Evolutionary conservation across 352 stramenopile species (phyloP).

Genomic region (Blastocystis sp.): DNA sequence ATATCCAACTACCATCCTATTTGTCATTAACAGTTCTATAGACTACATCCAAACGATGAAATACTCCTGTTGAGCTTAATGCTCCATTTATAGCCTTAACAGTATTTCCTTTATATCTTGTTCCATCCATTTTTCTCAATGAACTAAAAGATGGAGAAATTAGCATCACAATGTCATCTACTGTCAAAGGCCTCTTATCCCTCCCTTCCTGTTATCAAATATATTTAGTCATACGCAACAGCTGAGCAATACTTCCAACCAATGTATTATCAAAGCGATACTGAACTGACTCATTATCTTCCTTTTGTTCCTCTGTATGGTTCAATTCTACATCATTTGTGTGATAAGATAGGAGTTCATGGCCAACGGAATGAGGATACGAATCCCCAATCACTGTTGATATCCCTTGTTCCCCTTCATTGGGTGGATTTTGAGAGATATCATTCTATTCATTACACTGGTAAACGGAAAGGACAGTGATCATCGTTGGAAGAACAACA

Average conservation of each 20-base stretch:
- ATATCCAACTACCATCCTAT: constrained; percentile 5
- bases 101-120: constrained; percentile 41
- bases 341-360: constrained; percentile 8
- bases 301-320: background rate
- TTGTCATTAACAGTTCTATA: background rate
- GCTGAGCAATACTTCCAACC: constrained; percentile 24
- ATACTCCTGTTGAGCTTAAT: constrained; percentile 40
- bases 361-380: background rate
- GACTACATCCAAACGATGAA: constrained; percentile 9
- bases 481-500: constrained; percentile 10
- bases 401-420: background rate
- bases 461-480: background rate
- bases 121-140: constrained; percentile 39
- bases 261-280: constrained; percentile 16
- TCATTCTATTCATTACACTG: background rate
- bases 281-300: background rate
- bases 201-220: background rate
- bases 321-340: background rate
- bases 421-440: background rate
- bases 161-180: constrained; percentile 10
- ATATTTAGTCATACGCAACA: background rate
- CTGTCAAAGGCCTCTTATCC: background rate
- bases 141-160: background rate
- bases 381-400: background rate
- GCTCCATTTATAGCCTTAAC: constrained; percentile 46